Evolutionary conservation across 768 basidiomycete genomes (phyloP).

Genomic region (Lactifluus echinatus): DNA sequence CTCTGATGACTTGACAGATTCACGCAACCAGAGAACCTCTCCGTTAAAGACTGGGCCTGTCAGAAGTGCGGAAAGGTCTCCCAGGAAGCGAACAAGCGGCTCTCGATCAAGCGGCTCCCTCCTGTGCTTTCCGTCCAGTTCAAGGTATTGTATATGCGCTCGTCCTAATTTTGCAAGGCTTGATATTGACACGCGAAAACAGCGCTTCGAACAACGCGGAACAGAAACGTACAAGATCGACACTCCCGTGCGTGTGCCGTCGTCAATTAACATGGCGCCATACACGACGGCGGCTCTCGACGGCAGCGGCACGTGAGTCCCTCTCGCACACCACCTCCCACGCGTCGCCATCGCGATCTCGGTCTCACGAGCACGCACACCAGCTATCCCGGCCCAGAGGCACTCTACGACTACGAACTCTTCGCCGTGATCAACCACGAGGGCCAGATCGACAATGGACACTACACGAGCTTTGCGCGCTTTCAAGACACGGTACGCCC

Average conservation of each 20-base stretch:
- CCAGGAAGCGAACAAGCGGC: constrained; percentile 75
- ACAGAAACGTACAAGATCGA: constrained; percentile 75
- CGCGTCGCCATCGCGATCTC: too few species aligned
- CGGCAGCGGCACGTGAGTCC: constrained; percentile 26
- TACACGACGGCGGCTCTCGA: constrained; percentile 64
- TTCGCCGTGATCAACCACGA: constrained; percentile 93
- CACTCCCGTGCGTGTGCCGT: constrained; percentile 71
- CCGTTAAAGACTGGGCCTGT: constrained; percentile 76
- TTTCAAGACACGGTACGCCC: constrained; percentile 72
- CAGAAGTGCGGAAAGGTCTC: constrained; percentile 67
- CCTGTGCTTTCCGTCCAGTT: constrained; percentile 91
- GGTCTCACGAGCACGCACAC: neutral
- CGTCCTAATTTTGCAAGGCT: neutral
- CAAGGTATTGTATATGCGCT: constrained; percentile 60
- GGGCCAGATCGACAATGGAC: constrained; percentile 89
- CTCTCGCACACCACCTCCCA: neutral
- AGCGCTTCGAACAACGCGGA: constrained; percentile 81
- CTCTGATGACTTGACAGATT: constrained; percentile 41
- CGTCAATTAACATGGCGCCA: constrained; percentile 79
- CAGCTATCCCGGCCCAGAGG: constrained; percentile 48
- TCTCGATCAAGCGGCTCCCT: constrained; percentile 79
- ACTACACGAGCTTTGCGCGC: constrained; percentile 84
- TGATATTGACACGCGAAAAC: neutral
- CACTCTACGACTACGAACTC: constrained; percentile 82
- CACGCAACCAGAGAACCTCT: constrained; percentile 79